Base-by-base conservation (phyloP, 2,329 filamentous ascomycete genomes). In the Monilinia fructigena region DNA sequence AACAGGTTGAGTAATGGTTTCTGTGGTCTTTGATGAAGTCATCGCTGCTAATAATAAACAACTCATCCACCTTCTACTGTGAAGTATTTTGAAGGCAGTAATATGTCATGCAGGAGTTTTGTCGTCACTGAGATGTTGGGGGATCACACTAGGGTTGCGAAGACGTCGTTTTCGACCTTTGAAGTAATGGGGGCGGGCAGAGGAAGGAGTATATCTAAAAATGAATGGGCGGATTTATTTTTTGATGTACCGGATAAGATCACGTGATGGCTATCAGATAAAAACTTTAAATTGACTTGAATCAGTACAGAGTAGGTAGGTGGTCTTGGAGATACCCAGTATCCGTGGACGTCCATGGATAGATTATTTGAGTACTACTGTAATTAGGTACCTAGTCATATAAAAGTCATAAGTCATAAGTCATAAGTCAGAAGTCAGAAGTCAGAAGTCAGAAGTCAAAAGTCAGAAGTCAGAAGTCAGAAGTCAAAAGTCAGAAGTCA, bases 21-120 rank as follows among this genome's bases (percentile, higher is more conserved):
- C 52, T 45, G 68, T 62, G 66, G 59, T 66, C 63, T 71, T 69
- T 73, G 72, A 73, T 75, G 75, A 76, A 72, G 74, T 76, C 75
- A 76, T 76, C 74, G 71, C 73, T 76, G 74, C 71, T 70, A 68
- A 68, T 31, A 69, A 74, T 74, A 76, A 73, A 74, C 74, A 76
- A 73, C 74, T 76, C 75, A 64, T 76, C 70, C 75, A 75, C 74
- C 74, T 65, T 65, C 38, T 52, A 26, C 20, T 40, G 23, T 63
- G 31, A 53, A 53, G 47, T 63, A 31, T 55, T 31, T 35, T 42
- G 45, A 40, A 50, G 26, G 42, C 45, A 31, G 40, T n/a, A 52
- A n/a, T 14, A 16, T 42, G 2, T 48, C 55, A 59, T 48, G 23
- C 35, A 55, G 23, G 23, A 6, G 26, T 3, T 20, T 45, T 10